These are phyloP conservation scores for Leccinum pallidistipes DNA, from an alignment of 1,284 basidiomycete genomes.

Conservation along the genomic window DNA sequence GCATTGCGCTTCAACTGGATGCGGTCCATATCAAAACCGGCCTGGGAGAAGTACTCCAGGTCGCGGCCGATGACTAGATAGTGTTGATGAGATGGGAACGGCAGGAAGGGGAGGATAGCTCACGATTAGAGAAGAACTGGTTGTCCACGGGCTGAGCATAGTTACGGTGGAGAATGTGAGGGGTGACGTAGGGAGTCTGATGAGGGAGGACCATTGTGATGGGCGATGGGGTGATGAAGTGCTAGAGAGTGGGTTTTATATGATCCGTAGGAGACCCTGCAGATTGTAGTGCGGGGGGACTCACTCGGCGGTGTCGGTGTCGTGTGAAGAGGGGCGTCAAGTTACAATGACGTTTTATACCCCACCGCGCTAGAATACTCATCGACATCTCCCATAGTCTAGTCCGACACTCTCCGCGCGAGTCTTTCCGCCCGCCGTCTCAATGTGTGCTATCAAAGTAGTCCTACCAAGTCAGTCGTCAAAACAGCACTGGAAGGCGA, in stretches of 20 bases:
- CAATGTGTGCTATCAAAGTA: not conserved
- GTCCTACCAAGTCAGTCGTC: not conserved
- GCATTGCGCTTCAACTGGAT: slow-evolving; percentile 94
- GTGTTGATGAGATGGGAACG: slow-evolving; percentile 12
- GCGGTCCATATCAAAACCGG: slow-evolving; percentile 97
- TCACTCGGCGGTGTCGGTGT: slow-evolving; percentile 19
- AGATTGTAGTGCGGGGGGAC: slow-evolving; percentile 7
- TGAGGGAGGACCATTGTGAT: slow-evolving; percentile 56
- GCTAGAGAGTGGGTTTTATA: not conserved
- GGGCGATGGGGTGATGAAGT: slow-evolving; percentile 3
- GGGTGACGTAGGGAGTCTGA: slow-evolving; percentile 79
- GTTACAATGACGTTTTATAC: slow-evolving; percentile 32
- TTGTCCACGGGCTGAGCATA: slow-evolving; percentile 73
- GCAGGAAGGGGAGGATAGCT: slow-evolving; percentile 21
- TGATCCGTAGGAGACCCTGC: slow-evolving; percentile 30
- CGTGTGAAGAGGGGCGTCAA: slow-evolving; percentile 1
- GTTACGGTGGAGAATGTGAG: slow-evolving; percentile 80
- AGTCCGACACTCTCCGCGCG: slow-evolving; percentile 30
- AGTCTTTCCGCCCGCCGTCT: slow-evolving; percentile 24
- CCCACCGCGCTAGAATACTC: slow-evolving; percentile 30
- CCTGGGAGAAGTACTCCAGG: slow-evolving; percentile 97
- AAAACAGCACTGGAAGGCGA: not conserved
- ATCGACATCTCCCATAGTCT: slow-evolving; percentile 37
- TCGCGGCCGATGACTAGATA: slow-evolving; percentile 84
- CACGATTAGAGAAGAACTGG: slow-evolving; percentile 60